Conservation (phyloP, 2,329 filamentous ascomycete genomes). For the Botrytis deweyae region DNA sequence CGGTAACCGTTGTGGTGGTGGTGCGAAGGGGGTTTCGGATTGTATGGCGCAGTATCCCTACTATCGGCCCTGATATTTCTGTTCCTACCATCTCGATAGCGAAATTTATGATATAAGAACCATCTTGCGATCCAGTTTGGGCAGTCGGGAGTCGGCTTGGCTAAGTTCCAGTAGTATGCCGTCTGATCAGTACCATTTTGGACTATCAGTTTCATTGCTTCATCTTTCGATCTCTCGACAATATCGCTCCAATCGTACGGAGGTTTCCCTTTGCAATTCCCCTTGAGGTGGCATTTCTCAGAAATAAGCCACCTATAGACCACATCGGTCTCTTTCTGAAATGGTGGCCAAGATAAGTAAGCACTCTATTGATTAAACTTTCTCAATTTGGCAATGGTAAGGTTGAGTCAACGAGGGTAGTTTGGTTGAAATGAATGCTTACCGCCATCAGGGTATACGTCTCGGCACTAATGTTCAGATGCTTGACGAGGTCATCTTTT, state of each 20-base stretch:
- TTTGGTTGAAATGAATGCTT: conserved; percentile 25
- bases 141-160: conserved; percentile 27
- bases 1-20: background rate
- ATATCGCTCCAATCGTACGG: conserved; percentile 41
- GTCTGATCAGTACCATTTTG: conserved; percentile 31
- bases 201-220: conserved; percentile 35
- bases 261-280: conserved; percentile 36
- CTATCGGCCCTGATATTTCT: conserved; percentile 24
- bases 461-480: conserved; percentile 33
- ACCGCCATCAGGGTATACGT: conserved; percentile 39
- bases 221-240: conserved; percentile 37
- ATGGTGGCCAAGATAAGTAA: conserved; percentile 28
- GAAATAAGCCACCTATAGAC: conserved; percentile 38
- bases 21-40: background rate
- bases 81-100: conserved; percentile 40
- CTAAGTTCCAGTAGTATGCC: conserved; percentile 36
- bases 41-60: background rate
- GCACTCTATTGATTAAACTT: conserved; percentile 24
- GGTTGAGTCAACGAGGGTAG: background rate
- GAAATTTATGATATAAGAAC: conserved; percentile 41
- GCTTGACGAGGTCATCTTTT: conserved; percentile 37
- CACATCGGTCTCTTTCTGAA: conserved; percentile 38
- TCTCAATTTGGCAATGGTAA: background rate
- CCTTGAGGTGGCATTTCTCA: conserved; percentile 35
- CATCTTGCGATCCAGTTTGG: conserved; percentile 40